Percentiles rank a stretch among this genome's conserved stretches.
Conservation (phyloP, 345 rosid species). For the Adansonia digitata region DNA sequence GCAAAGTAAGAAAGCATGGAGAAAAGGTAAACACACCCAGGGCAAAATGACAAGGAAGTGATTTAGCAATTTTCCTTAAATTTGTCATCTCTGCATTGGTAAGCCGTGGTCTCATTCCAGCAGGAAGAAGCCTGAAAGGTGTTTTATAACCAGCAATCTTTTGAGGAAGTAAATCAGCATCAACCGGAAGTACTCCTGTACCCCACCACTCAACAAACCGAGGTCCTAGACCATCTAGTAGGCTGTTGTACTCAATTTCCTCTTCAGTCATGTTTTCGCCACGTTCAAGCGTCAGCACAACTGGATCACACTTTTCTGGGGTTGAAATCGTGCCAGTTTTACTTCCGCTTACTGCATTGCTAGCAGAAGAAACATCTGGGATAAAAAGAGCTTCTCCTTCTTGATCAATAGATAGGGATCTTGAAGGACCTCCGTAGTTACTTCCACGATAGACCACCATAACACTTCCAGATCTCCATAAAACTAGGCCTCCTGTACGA, state of each 20-base stretch:
- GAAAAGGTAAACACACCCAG: conserved; percentile 54
- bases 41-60: conserved; percentile 95
- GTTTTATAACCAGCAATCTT: conserved; percentile 79
- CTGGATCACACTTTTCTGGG: conserved; percentile 34
- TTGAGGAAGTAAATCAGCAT: conserved; percentile 88
- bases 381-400: conserved; percentile 57
- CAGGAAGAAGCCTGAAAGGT: conserved; percentile 95
- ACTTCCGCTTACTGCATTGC: conserved; percentile 13
- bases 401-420: conserved; percentile 28
- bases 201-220: conserved; percentile 99
- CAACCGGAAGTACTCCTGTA: conserved; percentile 91
- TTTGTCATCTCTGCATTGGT: conserved; percentile 97
- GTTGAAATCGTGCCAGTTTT: conserved; percentile 24
- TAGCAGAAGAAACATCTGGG: conserved; percentile 67
- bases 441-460: conserved; percentile 88
- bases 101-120: conserved; percentile 84
- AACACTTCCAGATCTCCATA: conserved; percentile 98
- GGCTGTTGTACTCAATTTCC: conserved; percentile 65
- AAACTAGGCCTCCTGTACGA: conserved; percentile 89
- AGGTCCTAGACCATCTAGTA: conserved; percentile 87
- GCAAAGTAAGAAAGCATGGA: conserved; percentile 6
- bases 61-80: conserved; percentile 80
- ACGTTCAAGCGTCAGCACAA: conserved; percentile 25
- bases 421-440: conserved; percentile 69
- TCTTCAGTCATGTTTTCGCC: conserved; percentile 61